Base-by-base conservation (phyloP, 441 rosid genomes). In the Erysimum cheiri region DNA sequence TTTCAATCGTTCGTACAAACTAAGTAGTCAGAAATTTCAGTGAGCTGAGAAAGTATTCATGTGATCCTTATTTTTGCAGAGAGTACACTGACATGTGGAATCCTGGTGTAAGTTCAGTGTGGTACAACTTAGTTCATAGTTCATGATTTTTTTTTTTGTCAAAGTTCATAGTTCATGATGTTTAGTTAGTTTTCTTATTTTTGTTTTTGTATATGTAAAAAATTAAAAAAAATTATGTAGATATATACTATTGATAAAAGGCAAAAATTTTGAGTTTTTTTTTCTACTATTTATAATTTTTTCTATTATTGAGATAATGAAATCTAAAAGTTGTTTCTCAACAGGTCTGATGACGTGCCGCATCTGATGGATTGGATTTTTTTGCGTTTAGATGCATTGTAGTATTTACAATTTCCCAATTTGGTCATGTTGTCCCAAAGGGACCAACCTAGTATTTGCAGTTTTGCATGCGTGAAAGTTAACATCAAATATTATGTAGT, bases 391-490 rank as follows among this genome's bases (percentile, higher is more conserved):
- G 36, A 49, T 49, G 41, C 22, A 46, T 48, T 48, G 14, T 13
- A 1, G 14, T 40, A 13, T 41, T n/a, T 41, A 14, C 47, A 14
- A 13, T 13, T 26, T 53, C 39, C n/a, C 46, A 49, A 14, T 50
- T 26, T 64, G 33, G 26, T 35, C 26, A 35, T 64, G 58, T 50
- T 19, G 24, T 64, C 69, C 26, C 28, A 9, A 9, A 14, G 4
- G 14, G 43, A 14, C 39, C 33, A 28, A 28, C 58, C 6, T 50
- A 65, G 39, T 65, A 22, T 8, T 66, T 29, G 50, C 19, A 40
- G 12, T 15, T 43, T 43, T 32, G 64, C 72, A 56, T 33, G 26
- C 54, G 43, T 55, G 62, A 13, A 67, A 55, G 14, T 12, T 43
- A 19, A 41, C 29, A 9, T 36, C 36, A 40, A 41, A n/a, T 60